These are phyloP conservation scores for Veloporphyrellus conicus DNA, from an alignment of 1,284 basidiomycete genomes.

Conservation along the genomic window DNA sequence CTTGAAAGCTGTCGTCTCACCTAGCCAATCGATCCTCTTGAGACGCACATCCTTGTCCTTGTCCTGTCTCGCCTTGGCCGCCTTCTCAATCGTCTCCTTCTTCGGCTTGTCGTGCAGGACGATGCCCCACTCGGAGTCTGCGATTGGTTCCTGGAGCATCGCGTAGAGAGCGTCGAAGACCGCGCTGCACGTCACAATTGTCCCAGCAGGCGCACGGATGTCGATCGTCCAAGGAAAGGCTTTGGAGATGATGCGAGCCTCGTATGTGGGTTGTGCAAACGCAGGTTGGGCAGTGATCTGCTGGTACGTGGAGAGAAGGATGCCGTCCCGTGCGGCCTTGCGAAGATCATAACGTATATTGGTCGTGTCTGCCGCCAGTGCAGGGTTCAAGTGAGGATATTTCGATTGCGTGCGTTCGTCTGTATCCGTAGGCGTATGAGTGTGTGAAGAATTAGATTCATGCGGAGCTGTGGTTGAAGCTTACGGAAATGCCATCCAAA, in stretches of 20 bases:
- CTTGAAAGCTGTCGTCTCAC: conserved; percentile 50
- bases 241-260: conserved; percentile 50
- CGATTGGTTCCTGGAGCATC: conserved; percentile 48
- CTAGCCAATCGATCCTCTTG: conserved; percentile 58
- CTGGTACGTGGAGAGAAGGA: conserved; percentile 42
- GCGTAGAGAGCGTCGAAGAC: conserved; percentile 51
- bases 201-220: conserved; percentile 36
- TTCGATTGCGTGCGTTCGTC: conserved; percentile 26
- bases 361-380: conserved; percentile 49
- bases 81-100: conserved; percentile 36
- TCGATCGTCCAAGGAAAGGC: conserved; percentile 60
- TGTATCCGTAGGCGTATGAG: not conserved
- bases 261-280: conserved; percentile 30
- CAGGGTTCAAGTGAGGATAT: conserved; percentile 45
- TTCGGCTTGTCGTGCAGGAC: conserved; percentile 41
- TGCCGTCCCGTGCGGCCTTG: conserved; percentile 39
- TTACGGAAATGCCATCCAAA: conserved; percentile 21
- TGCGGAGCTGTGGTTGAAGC: not conserved
- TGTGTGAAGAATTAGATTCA: too few species aligned
- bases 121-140: conserved; percentile 61
- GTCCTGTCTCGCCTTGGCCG: conserved; percentile 32
- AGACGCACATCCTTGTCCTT: conserved; percentile 29
- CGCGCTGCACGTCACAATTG: conserved; percentile 45
- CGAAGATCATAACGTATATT: conserved; percentile 48
- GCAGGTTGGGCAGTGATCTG: conserved; percentile 36